phyloP scores from a whole-genome alignment of 176 grass and related monocot genomes.

The Zea mays region DNA sequence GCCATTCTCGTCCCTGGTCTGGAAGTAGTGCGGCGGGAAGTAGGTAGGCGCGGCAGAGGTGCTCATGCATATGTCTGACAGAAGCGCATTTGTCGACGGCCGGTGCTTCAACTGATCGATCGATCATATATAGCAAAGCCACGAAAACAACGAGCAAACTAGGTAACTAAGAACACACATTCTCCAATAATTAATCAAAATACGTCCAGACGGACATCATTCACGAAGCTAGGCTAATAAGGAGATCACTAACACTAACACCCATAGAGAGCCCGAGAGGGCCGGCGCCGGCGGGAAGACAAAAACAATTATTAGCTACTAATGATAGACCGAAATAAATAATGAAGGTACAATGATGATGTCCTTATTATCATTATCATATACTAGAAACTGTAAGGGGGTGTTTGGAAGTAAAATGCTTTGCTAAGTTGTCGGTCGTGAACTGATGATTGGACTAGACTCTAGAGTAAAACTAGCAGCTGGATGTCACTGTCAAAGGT shows the following conservation, averaged over 20 bases:
- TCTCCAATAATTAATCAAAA: background rate
- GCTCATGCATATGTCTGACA: slow-evolving; percentile 61
- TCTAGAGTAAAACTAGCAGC: background rate
- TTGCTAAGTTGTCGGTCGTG: background rate
- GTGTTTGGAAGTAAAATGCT: too few relatives aligned
- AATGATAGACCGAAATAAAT: background rate
- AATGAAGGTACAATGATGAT: background rate
- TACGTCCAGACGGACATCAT: background rate
- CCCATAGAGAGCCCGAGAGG: too few relatives aligned
- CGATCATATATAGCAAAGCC: background rate
- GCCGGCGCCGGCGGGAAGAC: too few relatives aligned
- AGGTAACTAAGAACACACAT: background rate
- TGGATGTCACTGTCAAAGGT: background rate
- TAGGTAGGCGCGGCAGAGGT: slow-evolving; percentile 79
- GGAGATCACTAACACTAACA: too few relatives aligned
- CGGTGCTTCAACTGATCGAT: slow-evolving; percentile 44
- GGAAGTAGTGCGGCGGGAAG: slow-evolving; percentile 68
- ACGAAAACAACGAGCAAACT: background rate
- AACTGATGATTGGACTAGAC: too few relatives aligned
- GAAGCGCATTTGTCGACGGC: slow-evolving; percentile 47
- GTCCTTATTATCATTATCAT: background rate
- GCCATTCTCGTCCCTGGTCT: slow-evolving; percentile 38
- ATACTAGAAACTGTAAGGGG: too few relatives aligned
- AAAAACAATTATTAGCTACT: background rate
- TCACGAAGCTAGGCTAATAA: background rate